A percentile compares a stretch with the other conserved stretches of the same genome.
Conservation (phyloP, 2,329 filamentous ascomycete species). For the Leptographium procerum region DNA sequence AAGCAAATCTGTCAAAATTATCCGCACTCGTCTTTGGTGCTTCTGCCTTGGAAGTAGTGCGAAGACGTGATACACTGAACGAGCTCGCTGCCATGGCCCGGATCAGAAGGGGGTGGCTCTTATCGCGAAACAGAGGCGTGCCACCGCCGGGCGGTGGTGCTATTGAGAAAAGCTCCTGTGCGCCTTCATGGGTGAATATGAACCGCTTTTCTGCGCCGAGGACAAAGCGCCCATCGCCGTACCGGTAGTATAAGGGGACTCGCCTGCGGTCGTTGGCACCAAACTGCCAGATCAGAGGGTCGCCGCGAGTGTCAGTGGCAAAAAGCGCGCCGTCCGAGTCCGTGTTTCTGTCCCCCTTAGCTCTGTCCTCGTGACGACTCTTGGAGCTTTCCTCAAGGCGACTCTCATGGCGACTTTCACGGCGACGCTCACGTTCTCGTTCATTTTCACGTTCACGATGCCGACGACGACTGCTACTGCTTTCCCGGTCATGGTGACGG, state of each 20-base stretch:
- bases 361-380: neutral
- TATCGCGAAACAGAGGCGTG: slow-evolving; percentile 29
- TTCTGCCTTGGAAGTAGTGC: slow-evolving; percentile 24
- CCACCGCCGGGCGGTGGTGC: slow-evolving; percentile 31
- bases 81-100: slow-evolving; percentile 15
- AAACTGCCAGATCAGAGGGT: slow-evolving; percentile 63
- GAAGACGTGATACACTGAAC: neutral
- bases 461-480: neutral
- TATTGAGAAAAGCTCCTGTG: slow-evolving; percentile 43
- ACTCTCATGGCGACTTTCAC: neutral
- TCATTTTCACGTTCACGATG: too few relatives aligned
- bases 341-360: neutral
- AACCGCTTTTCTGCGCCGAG: slow-evolving; percentile 52
- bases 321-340: slow-evolving; percentile 27
- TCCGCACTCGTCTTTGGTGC: slow-evolving; percentile 18
- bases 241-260: slow-evolving; percentile 59
- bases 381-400: neutral
- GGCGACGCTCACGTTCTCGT: neutral
- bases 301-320: slow-evolving; percentile 62
- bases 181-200: slow-evolving; percentile 55
- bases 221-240: slow-evolving; percentile 57
- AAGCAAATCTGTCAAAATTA: slow-evolving; percentile 3
- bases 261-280: slow-evolving; percentile 61
- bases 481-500: neutral
- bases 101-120: slow-evolving; percentile 31